Percentiles rank a stretch among this genome's conserved stretches.
Evolutionary conservation across 148 eudicot genomes (phyloP).

Genomic region (Silene uniflora): DNA sequence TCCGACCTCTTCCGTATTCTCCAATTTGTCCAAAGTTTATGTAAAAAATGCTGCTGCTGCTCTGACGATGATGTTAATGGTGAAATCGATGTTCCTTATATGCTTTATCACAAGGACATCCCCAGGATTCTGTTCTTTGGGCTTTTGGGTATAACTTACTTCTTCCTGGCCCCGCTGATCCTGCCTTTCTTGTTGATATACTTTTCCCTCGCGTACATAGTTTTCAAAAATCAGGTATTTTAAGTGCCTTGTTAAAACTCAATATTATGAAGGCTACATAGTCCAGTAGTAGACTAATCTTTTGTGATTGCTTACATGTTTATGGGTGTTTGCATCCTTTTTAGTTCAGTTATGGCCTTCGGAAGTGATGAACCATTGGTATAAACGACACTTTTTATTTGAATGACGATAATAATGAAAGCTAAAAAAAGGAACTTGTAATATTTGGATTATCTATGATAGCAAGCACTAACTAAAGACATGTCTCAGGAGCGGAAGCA

Average conservation of each 20-base stretch:
- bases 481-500: background rate
- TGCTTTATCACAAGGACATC: constrained; percentile 50
- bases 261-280: background rate
- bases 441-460: background rate
- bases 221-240: constrained; percentile 61
- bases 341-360: background rate
- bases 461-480: background rate
- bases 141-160: constrained; percentile 63
- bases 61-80: constrained; percentile 17
- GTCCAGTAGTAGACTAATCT: background rate
- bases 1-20: constrained; percentile 56
- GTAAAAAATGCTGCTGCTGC: constrained; percentile 42
- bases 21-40: constrained; percentile 40
- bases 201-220: constrained; percentile 50
- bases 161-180: constrained; percentile 65
- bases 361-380: background rate
- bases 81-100: constrained; percentile 41
- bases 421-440: background rate
- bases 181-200: constrained; percentile 61
- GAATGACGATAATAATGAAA: background rate
- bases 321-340: background rate
- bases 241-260: background rate
- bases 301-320: background rate
- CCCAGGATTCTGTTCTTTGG: constrained; percentile 61
- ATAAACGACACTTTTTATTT: background rate